Base-by-base conservation (phyloP, 2,329 filamentous ascomycete genomes). In the Sporothrix pallida region DNA sequence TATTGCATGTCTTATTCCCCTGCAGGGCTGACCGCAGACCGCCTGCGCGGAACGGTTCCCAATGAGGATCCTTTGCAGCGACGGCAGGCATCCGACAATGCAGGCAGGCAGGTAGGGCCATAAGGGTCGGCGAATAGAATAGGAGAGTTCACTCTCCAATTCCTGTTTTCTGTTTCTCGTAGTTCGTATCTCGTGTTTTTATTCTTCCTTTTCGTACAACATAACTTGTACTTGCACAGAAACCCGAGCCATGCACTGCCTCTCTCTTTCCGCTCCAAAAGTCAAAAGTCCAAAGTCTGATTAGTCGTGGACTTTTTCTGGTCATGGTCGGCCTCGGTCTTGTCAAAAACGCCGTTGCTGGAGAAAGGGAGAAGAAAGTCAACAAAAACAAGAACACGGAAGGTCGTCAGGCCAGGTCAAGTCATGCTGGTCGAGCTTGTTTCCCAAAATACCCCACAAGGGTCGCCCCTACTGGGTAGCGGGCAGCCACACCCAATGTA, bases 111-210 rank as follows among this genome's bases (percentile, higher is more conserved):
- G 8, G 8, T 17, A 23, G n/a, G 52, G n/a, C 12, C 12, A 17
- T 9, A n/a, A 56, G 52, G 5, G 52, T 26, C 23, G n/a, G 4
- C 13, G 17, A 56, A 15, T 23, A 31, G 54, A 23, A 26, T 12
- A 10, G 23, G 6, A 58, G 20, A 17, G n/a, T 17, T 7, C 10
- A 52, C 15, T 3, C 15, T 52, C 50, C 50, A 17, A 10, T 58
- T 58, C 13, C 23, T 26, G 20, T n/a, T 26, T 58, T 20, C 23
- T 58, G 54, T 26, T 26, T 31, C 23, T n/a, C 20, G 23, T 10
- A 31, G 20, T 37, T 31, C 56, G 26, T 31, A 60, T 60, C 56
- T 60, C 23, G 56, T 60, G 56, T 60, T 60, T 1, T 60, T 60
- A 23, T 54, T 54, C 3, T 20, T 54, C 52, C 31, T 37, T 7